Conservation (phyloP, 805 yeast genomes). For the Barnettozyma populi region DNA sequence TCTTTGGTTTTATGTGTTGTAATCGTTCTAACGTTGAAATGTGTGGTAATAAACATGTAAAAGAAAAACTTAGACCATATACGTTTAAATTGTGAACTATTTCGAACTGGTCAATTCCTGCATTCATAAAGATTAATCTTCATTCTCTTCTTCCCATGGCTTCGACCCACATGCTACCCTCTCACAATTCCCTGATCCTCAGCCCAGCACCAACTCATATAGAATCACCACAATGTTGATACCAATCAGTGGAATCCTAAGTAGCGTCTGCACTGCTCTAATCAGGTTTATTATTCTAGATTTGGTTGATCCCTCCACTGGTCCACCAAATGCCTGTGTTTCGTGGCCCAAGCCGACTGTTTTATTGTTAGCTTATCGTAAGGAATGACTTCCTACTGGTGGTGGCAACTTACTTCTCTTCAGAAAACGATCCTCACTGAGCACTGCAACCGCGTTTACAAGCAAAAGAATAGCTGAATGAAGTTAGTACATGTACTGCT, state of each 20-base stretch:
- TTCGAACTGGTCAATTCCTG: not conserved
- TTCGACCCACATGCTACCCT: not conserved
- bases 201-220: constrained; percentile 68
- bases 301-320: constrained; percentile 44
- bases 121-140: not conserved
- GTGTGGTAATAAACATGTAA: not conserved
- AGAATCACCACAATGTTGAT: constrained; percentile 60
- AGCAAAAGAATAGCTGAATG: constrained; percentile 40
- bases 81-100: too few relatives aligned
- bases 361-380: constrained; percentile 5
- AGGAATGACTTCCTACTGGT: not conserved
- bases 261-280: constrained; percentile 67
- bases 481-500: not conserved
- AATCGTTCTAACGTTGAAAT: too few relatives aligned
- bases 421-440: constrained; percentile 75
- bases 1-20: not conserved
- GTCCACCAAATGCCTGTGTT: constrained; percentile 38
- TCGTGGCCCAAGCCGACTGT: constrained; percentile 41
- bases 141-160: too few relatives aligned
- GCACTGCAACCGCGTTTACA: constrained; percentile 70
- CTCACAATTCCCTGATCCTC: constrained; percentile 2
- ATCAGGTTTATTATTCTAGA: constrained; percentile 58
- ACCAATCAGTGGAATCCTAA: constrained; percentile 70
- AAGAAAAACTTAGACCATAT: not conserved
- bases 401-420: constrained; percentile 44